Conservation (phyloP, 1,284 basidiomycete genomes). For the Irpex sp. region DNA sequence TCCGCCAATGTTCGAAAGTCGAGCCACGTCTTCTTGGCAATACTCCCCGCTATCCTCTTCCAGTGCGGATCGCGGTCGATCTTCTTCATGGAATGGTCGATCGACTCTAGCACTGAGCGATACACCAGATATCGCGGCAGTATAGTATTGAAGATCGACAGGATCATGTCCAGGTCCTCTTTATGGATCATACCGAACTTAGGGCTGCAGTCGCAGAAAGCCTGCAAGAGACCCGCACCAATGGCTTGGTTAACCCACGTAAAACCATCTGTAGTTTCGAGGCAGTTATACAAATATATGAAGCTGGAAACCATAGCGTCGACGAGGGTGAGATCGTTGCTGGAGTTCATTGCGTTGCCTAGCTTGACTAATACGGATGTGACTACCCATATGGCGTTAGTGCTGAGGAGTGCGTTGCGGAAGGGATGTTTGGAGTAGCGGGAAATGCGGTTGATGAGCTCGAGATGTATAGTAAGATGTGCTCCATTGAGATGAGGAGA, state of each 20-base stretch:
- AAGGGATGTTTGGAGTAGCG: slow-evolving; percentile 25
- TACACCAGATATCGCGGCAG: slow-evolving; percentile 35
- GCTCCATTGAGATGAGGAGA: neutral
- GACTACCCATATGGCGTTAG: slow-evolving; percentile 27
- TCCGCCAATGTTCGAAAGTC: slow-evolving; percentile 25
- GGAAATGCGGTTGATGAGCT: slow-evolving; percentile 31
- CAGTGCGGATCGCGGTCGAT: slow-evolving; percentile 17
- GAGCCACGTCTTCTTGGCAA: slow-evolving; percentile 26
- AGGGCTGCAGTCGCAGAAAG: slow-evolving; percentile 29
- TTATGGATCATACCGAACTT: slow-evolving; percentile 23
- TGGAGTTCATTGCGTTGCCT: slow-evolving; percentile 20
- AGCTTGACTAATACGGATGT: slow-evolving; percentile 30
- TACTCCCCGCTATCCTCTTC: slow-evolving; percentile 19
- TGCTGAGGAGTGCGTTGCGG: slow-evolving; percentile 30
- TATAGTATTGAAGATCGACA: slow-evolving; percentile 24
- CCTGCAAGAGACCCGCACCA: slow-evolving; percentile 30
- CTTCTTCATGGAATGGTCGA: slow-evolving; percentile 23
- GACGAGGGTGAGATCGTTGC: slow-evolving; percentile 19
- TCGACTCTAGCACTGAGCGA: slow-evolving; percentile 31
- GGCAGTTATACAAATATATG: slow-evolving; percentile 32
- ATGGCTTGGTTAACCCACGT: slow-evolving; percentile 33
- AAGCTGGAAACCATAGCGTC: slow-evolving; percentile 29
- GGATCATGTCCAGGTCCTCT: slow-evolving; percentile 30
- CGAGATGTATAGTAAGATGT: slow-evolving; percentile 22
- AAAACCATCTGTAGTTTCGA: slow-evolving; percentile 36